Evolutionary conservation across 371 early-diverging fungal genomes (phyloP).

Genomic region (Sporodiniella umbellata): DNA sequence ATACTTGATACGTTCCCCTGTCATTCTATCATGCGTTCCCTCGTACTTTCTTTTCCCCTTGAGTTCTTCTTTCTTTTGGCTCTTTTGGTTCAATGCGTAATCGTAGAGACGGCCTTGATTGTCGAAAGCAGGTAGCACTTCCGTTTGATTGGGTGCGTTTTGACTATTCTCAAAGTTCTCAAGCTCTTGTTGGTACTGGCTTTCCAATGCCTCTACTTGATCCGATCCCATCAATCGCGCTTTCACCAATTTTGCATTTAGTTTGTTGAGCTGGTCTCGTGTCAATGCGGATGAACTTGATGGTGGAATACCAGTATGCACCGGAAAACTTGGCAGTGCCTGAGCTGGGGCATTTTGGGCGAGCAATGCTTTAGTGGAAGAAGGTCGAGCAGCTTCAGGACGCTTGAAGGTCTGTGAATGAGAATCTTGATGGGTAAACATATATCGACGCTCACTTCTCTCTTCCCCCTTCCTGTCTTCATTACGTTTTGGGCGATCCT

Average conservation of each 20-base stretch:
- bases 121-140: conserved; percentile 64
- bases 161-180: conserved; percentile 32
- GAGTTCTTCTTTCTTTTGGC: conserved; percentile 5
- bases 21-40: conserved; percentile 51
- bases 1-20: conserved; percentile 59
- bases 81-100: conserved; percentile 29
- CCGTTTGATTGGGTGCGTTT: conserved; percentile 8
- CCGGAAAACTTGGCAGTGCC: conserved; percentile 1
- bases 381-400: conserved; percentile 9
- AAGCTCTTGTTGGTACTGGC: conserved; percentile 60
- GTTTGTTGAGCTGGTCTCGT: conserved; percentile 77
- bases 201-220: conserved; percentile 65
- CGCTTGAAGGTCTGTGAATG: conserved; percentile 11
- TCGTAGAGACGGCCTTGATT: conserved; percentile 58
- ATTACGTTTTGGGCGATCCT: conserved; percentile 8
- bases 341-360: not conserved
- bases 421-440: conserved; percentile 31
- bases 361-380: not conserved
- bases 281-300: too few species aligned
- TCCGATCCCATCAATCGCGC: conserved; percentile 71
- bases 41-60: conserved; percentile 50
- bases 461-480: conserved; percentile 18
- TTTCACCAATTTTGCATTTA: conserved; percentile 79
- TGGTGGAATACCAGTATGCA: conserved; percentile 13
- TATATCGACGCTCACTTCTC: conserved; percentile 16